Conservation (phyloP, 225 moss, liverwort and hornwort species). For the Bryoerythrophyllum caledonicum region DNA sequence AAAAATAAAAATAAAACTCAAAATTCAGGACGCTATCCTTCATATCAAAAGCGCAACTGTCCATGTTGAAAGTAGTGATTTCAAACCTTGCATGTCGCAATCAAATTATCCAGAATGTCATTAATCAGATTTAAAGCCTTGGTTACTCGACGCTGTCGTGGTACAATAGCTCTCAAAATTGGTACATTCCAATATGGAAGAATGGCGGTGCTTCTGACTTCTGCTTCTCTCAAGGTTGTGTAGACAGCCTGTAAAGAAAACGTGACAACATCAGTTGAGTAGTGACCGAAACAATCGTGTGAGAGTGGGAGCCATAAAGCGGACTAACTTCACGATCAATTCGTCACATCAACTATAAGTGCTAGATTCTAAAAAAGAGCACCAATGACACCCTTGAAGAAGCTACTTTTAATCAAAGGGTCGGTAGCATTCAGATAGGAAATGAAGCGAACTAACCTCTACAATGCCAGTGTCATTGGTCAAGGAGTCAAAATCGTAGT, state of each 20-base stretch:
- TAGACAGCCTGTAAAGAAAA: constrained; percentile 67
- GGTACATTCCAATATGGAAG: constrained; percentile 89
- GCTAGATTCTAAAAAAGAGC: not conserved
- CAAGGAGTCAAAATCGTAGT: constrained; percentile 88
- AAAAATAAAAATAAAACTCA: too few relatives aligned
- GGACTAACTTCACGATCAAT: constrained; percentile 2
- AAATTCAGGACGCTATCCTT: not conserved
- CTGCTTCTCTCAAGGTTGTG: constrained; percentile 72
- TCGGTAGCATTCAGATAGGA: not conserved
- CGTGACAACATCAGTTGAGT: not conserved
- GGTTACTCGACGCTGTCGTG: constrained; percentile 70
- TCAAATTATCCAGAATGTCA: constrained; percentile 62
- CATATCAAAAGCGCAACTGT: not conserved
- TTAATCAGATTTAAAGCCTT: constrained; percentile 71
- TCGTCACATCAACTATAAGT: not conserved
- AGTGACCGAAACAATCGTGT: not conserved
- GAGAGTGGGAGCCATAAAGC: not conserved
- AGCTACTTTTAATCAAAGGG: not conserved
- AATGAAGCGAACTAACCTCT: constrained; percentile 45
- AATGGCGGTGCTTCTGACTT: constrained; percentile 68
- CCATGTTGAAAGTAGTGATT: not conserved
- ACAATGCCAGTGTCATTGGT: constrained; percentile 84
- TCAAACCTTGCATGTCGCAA: constrained; percentile 73
- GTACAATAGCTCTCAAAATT: constrained; percentile 69
- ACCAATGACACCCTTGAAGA: not conserved